Base-by-base conservation (phyloP, 192 early-diverging fungal genomes). In the Coemansia sp. region DNA sequence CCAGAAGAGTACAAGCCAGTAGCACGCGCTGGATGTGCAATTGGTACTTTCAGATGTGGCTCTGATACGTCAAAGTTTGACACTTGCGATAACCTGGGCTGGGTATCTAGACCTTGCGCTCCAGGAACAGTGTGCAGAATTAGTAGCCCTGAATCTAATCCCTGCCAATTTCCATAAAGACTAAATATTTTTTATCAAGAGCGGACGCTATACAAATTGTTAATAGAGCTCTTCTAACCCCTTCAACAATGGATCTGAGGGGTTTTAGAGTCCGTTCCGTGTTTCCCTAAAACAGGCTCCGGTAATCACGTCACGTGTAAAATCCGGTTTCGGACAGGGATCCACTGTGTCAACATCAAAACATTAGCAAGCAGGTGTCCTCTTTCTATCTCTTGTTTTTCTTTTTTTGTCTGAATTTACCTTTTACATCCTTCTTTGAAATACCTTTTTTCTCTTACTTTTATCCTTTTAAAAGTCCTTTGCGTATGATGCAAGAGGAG, bases 71-170 rank as follows among this genome's bases (percentile, higher is more conserved):
- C 45, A 16, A 62, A n/a, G 22, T 69, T 69, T 62, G 67, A 69
- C 9, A 62, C 60, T 0, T 69, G 67, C n/a, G 67, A 61, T 40
- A 53, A 62, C 43, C 16, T 8, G 11, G 60, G 47, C 29, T 69
- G 67, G 67, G 37, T 69, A 5, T 15, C 59, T 3, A 45, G 67
- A 12, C 37, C 59, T 2, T 69, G 67, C n/a, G 67, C 67, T 1
- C 67, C 67, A 22, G 67, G 67, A 44, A 69, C 67, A 6, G 16
- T 39, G 13, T 69, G 67, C 45, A 10, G n/a, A n/a, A 53, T 62
- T 1, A 7, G 34, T 12, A 44, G 20, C 0, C 38, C 22, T 2
- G 22, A 29, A n/a, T 22, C 59, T 0, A 69, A 20, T 37, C 67
- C 67, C 16, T 69, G 67, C 40, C 35, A 59, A 24, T 9, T 59